Percentiles rank a stretch among this genome's conserved stretches.
These are phyloP conservation scores for Saturnispora halmiae DNA, from an alignment of 805 yeast genomes.

Conservation along the genomic window DNA sequence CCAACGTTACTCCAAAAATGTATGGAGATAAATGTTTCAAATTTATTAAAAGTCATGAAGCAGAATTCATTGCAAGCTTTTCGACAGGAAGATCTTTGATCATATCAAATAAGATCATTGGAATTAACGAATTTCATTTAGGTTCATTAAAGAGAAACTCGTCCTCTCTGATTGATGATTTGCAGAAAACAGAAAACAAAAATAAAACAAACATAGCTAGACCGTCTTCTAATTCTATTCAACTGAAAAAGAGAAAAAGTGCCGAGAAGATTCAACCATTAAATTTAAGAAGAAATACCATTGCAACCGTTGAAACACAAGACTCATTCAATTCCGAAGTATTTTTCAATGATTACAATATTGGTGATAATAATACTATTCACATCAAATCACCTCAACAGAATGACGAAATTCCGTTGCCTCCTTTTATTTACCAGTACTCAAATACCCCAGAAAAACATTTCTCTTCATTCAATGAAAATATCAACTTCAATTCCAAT, in stretches of 20 bases:
- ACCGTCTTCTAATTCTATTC: not conserved
- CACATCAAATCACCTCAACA: no score
- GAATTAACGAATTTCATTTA: constrained; percentile 13
- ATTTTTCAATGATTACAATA: no score
- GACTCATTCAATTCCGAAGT: not conserved
- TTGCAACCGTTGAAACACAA: not conserved
- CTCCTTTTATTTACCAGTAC: not conserved
- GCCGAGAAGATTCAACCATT: not conserved
- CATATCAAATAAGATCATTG: constrained; percentile 27
- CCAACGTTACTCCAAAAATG: constrained; percentile 81
- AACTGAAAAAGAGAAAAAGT: not conserved
- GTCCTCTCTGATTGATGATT: no score
- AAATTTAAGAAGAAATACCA: not conserved
- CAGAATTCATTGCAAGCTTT: constrained; percentile 14
- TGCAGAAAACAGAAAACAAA: not conserved
- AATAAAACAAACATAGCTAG: not conserved
- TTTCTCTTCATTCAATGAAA: not conserved
- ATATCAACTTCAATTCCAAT: not conserved
- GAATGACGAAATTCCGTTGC: not conserved
- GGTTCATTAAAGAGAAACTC: not conserved
- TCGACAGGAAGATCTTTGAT: constrained; percentile 19
- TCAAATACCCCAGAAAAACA: not conserved
- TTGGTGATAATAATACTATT: no score
- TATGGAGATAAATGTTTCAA: constrained; percentile 80
- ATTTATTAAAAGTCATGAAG: constrained; percentile 33